Conservation (phyloP, 495 filamentous ascomycete species). For the Penicillium nucicola region DNA sequence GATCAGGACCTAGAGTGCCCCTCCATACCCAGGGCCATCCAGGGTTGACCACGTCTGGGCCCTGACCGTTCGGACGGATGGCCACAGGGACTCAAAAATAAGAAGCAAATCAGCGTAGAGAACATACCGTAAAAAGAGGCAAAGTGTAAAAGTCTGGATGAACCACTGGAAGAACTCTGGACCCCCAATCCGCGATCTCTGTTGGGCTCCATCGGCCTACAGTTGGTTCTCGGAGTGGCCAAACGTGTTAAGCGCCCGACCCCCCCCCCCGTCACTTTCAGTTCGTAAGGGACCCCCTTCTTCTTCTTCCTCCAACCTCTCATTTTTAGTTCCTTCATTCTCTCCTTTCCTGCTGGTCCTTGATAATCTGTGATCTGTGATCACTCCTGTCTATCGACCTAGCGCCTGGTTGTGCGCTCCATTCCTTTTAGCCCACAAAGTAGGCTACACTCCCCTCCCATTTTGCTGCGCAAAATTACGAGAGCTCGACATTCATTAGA, state of each 20-base stretch:
- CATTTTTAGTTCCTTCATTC: constrained; percentile 23
- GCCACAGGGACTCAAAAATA: no score
- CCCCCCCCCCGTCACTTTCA: no score
- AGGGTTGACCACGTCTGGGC: no score
- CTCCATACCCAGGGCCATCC: constrained; percentile 14
- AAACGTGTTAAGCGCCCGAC: constrained; percentile 9
- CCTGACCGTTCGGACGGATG: no score
- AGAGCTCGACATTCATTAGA: constrained; percentile 21
- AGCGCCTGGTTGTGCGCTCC: constrained; percentile 42
- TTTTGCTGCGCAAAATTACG: constrained; percentile 31
- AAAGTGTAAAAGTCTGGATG: constrained; percentile 6
- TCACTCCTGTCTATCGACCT: constrained; percentile 32
- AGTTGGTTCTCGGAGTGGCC: constrained; percentile 1
- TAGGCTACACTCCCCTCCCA: constrained; percentile 9
- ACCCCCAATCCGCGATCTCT: neutral
- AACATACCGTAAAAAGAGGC: neutral
- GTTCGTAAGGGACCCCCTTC: constrained; percentile 14
- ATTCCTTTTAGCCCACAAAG: constrained; percentile 30
- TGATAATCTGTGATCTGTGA: constrained; percentile 38
- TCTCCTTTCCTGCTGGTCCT: constrained; percentile 35
- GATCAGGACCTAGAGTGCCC: neutral
- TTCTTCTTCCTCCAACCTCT: constrained; percentile 9
- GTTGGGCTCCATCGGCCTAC: neutral
- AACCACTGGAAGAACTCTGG: constrained; percentile 7
- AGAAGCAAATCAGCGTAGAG: neutral